A percentile compares a stretch with the other conserved stretches of the same genome.
Conservation (phyloP, 192 early-diverging fungal species). For the Coemansia sp. region DNA sequence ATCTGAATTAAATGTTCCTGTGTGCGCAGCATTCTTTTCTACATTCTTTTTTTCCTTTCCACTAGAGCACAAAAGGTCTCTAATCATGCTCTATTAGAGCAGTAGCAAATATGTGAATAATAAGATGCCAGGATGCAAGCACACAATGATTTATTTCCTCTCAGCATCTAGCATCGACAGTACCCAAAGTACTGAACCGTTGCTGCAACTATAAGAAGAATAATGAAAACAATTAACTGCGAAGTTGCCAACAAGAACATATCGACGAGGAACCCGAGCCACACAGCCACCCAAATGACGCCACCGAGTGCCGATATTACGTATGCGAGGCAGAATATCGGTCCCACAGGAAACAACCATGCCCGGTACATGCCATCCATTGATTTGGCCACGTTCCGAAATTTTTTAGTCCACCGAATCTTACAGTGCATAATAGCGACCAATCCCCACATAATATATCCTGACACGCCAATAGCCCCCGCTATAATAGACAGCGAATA, state of each 20-base stretch:
- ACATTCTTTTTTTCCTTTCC: too few species aligned
- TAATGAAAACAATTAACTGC: conserved; percentile 17
- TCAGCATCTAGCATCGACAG: conserved; percentile 10
- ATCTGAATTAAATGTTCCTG: too few species aligned
- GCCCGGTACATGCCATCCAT: neutral
- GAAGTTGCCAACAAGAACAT: conserved; percentile 23
- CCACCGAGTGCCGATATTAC: neutral
- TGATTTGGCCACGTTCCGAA: conserved; percentile 1
- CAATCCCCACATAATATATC: conserved; percentile 27
- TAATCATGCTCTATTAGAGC: too few species aligned
- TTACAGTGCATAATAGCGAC: conserved; percentile 24
- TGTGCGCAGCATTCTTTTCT: too few species aligned
- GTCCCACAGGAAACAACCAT: conserved; percentile 25
- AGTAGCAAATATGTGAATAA: too few species aligned
- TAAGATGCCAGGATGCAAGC: too few species aligned
- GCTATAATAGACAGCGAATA: conserved; percentile 14
- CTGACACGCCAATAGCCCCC: conserved; percentile 19
- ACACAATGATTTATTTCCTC: neutral
- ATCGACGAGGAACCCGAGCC: conserved; percentile 17
- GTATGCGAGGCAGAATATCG: conserved; percentile 13
- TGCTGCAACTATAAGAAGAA: conserved; percentile 6
- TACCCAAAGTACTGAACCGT: conserved; percentile 26
- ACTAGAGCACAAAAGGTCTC: too few species aligned
- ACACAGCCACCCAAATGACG: conserved; percentile 10
- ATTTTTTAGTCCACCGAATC: conserved; percentile 28